A percentile compares a stretch with the other conserved stretches of the same genome.
These are phyloP conservation scores for Tetrastigma voinierianum DNA, from an alignment of 164 flowering plant genomes.

Conservation along the genomic window DNA sequence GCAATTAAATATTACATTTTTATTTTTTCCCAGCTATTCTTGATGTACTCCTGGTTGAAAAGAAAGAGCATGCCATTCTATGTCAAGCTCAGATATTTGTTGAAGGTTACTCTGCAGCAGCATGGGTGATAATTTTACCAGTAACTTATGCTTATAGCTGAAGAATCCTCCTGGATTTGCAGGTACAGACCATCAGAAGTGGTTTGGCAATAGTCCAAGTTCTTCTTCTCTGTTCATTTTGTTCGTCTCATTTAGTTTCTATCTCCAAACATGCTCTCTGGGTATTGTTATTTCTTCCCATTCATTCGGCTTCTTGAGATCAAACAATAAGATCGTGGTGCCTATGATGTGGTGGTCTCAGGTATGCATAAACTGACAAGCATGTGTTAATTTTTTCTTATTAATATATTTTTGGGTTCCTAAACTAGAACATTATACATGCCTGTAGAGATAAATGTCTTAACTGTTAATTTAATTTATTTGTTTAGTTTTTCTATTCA, in stretches of 20 bases:
- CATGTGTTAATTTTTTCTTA: background rate
- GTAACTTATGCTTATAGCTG: conserved; percentile 83
- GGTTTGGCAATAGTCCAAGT: conserved; percentile 68
- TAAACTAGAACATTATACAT: background rate
- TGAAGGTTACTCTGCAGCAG: conserved; percentile 77
- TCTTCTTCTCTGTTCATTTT: conserved; percentile 74
- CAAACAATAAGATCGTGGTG: conserved; percentile 67
- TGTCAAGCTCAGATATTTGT: conserved; percentile 74
- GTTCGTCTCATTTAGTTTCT: conserved; percentile 74
- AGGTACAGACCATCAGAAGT: conserved; percentile 61
- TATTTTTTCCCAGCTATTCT: conserved; percentile 54
- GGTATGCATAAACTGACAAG: conserved; percentile 37
- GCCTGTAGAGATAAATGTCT: background rate
- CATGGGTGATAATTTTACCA: conserved; percentile 84
- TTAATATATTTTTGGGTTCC: background rate
- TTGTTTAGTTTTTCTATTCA: background rate
- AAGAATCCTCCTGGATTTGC: conserved; percentile 77
- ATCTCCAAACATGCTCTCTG: conserved; percentile 86
- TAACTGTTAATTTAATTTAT: background rate
- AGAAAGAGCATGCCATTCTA: conserved; percentile 65
- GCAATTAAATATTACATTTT: background rate
- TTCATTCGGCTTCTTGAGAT: conserved; percentile 75
- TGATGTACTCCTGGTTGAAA: conserved; percentile 80
- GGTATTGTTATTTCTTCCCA: conserved; percentile 71
- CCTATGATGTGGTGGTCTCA: conserved; percentile 99